A percentile compares a stretch with the other conserved stretches of the same genome.
These are phyloP conservation scores for Lichina pygmaea DNA, from an alignment of 495 filamentous ascomycete species.

Conservation along the genomic window DNA sequence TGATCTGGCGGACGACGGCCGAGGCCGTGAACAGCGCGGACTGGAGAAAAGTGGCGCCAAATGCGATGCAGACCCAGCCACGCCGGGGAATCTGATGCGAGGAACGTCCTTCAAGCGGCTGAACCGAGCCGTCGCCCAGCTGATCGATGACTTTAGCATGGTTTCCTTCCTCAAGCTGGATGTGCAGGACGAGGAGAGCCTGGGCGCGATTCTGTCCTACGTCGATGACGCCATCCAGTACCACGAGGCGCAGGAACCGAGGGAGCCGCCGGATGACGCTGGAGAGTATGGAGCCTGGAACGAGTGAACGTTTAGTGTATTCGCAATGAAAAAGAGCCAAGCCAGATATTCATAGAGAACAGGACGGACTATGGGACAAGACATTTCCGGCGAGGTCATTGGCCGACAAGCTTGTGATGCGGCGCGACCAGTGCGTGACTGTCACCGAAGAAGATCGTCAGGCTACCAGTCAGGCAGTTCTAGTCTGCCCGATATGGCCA, in stretches of 20 bases:
- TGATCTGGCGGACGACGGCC: conserved; percentile 14
- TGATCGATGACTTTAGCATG: conserved; percentile 96
- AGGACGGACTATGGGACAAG: too few relatives aligned
- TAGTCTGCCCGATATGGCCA: too few relatives aligned
- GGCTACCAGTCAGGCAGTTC: too few relatives aligned
- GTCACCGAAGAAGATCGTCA: too few relatives aligned
- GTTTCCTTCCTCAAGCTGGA: conserved; percentile 81
- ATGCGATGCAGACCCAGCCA: conserved; percentile 24
- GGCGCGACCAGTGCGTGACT: too few relatives aligned
- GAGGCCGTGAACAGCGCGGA: conserved; percentile 7
- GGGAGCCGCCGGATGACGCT: conserved; percentile 55
- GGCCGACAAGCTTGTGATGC: too few relatives aligned
- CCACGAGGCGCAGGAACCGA: conserved; percentile 87
- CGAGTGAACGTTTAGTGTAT: conserved; percentile 10
- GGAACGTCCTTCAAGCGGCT: conserved; percentile 51
- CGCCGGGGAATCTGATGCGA: conserved; percentile 40
- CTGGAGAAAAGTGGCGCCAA: conserved; percentile 12
- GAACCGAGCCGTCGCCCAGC: conserved; percentile 58
- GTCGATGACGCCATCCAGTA: conserved; percentile 93
- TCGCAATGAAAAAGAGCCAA: neutral
- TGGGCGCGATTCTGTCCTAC: conserved; percentile 73
- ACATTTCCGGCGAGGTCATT: too few relatives aligned
- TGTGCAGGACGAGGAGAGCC: conserved; percentile 79
- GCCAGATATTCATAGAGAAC: too few relatives aligned
- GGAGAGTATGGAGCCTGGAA: conserved; percentile 28